These are phyloP conservation scores for Blumeriella jaapii DNA, from an alignment of 2,329 filamentous ascomycete genomes.

Conservation along the genomic window DNA sequence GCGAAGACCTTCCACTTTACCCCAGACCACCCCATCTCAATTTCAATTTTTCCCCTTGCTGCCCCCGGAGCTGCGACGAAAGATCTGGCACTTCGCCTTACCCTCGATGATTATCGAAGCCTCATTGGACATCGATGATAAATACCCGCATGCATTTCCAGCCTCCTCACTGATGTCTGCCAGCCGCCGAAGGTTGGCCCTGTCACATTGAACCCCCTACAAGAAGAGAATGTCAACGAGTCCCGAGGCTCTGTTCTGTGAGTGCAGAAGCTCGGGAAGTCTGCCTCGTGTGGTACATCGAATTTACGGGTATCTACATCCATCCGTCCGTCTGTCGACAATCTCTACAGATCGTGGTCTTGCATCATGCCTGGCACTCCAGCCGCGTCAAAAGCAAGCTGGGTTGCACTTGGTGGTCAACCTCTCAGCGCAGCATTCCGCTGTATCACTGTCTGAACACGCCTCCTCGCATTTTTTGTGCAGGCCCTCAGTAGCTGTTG, in stretches of 20 bases:
- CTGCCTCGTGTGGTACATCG: conserved; percentile 10
- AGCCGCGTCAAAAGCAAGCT: neutral
- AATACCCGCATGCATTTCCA: neutral
- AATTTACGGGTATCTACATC: conserved; percentile 6
- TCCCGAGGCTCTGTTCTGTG: conserved; percentile 7
- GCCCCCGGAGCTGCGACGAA: conserved; percentile 12
- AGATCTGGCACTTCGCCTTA: conserved; percentile 11
- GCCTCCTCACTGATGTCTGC: neutral
- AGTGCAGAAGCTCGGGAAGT: conserved; percentile 9
- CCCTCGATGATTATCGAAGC: conserved; percentile 9
- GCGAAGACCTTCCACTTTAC: neutral
- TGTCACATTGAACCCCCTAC: neutral
- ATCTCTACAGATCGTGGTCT: conserved; percentile 11
- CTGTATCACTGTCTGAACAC: too few relatives aligned
- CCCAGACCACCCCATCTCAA: neutral
- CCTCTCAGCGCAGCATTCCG: too few relatives aligned
- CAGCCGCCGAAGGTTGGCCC: neutral
- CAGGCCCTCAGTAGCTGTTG: too few relatives aligned
- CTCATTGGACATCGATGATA: conserved; percentile 6
- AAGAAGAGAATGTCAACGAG: conserved; percentile 2
- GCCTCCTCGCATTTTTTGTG: too few relatives aligned
- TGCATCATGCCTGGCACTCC: neutral
- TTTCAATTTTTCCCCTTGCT: conserved; percentile 11
- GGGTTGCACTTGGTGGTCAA: too few relatives aligned
- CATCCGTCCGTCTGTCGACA: conserved; percentile 8